Evolutionary conservation across 2,329 filamentous ascomycete genomes (phyloP).

Genomic region (Domatiomyces globalis): DNA sequence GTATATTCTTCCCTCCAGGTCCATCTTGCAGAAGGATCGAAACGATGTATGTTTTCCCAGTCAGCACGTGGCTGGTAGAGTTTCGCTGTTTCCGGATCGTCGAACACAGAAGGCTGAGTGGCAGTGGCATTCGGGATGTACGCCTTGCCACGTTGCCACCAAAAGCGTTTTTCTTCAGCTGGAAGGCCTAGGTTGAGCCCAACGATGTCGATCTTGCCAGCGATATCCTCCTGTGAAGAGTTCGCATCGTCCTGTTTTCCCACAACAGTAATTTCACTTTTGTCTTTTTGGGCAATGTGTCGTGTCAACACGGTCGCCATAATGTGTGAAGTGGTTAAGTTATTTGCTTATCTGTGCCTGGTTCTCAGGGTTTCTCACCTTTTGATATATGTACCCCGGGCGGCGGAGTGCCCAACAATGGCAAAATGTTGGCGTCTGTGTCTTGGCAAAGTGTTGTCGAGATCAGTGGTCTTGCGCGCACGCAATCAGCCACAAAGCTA

Average conservation of each 20-base stretch:
- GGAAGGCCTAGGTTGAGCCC: constrained; percentile 12
- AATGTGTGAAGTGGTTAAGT: not conserved
- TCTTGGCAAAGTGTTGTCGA: not conserved
- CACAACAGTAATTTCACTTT: not conserved
- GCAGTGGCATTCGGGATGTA: constrained; percentile 20
- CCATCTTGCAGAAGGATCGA: constrained; percentile 22
- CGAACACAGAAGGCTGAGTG: constrained; percentile 33
- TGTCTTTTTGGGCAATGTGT: not conserved
- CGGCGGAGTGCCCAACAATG: not conserved
- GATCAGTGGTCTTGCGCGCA: not conserved
- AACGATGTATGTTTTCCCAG: constrained; percentile 28
- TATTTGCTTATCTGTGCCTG: not conserved
- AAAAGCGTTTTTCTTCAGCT: constrained; percentile 18
- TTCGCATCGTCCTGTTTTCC: not conserved
- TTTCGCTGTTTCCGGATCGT: constrained; percentile 29
- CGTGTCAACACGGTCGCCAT: not conserved
- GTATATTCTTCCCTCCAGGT: constrained; percentile 19
- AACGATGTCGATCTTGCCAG: not conserved
- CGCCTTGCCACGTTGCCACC: constrained; percentile 19
- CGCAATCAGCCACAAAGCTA: not conserved
- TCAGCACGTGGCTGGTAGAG: constrained; percentile 21
- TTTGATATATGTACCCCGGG: not conserved
- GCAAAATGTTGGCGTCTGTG: not conserved
- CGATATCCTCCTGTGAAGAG: not conserved
- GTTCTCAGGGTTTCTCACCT: not conserved